These are phyloP conservation scores for Viola odorata DNA, from an alignment of 345 rosid genomes.

Conservation along the genomic window DNA sequence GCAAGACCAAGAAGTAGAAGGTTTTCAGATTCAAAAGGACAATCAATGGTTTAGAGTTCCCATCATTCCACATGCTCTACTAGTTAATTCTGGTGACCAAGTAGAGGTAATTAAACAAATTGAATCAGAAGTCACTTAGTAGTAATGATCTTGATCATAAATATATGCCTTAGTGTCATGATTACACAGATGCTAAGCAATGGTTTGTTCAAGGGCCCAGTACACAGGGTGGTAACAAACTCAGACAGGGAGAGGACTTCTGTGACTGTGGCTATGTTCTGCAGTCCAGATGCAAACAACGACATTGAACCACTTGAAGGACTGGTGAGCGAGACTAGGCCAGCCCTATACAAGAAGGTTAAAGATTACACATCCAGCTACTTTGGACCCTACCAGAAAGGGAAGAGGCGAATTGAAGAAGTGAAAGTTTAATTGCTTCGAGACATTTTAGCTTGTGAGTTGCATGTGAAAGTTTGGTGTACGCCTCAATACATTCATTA, in stretches of 20 bases:
- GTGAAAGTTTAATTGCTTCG: neutral
- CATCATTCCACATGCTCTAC: conserved; percentile 9
- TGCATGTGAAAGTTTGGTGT: too few species aligned
- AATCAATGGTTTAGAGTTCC: conserved; percentile 48
- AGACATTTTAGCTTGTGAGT: too few species aligned
- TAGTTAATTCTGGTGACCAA: conserved; percentile 11
- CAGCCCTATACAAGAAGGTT: conserved; percentile 37
- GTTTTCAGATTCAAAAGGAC: conserved; percentile 45
- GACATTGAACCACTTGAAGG: conserved; percentile 5
- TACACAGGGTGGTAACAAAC: conserved; percentile 43
- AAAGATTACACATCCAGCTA: conserved; percentile 28
- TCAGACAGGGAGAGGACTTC: conserved; percentile 37
- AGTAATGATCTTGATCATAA: too few species aligned
- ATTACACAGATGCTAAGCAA: conserved; percentile 42
- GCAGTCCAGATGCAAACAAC: conserved; percentile 25
- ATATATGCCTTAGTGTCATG: too few species aligned
- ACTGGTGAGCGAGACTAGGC: conserved; percentile 22
- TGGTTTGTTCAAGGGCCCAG: conserved; percentile 47
- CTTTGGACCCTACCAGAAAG: conserved; percentile 33
- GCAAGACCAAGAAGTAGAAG: conserved; percentile 48
- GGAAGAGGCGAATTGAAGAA: conserved; percentile 43
- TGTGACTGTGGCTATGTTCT: conserved; percentile 44
- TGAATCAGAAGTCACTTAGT: neutral
- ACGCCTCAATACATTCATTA: too few species aligned
- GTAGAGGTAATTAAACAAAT: neutral